Percentiles rank a stretch among this genome's conserved stretches.
phyloP scores from a whole-genome alignment of 2,329 filamentous ascomycete genomes.

The Cytospora piceae region DNA sequence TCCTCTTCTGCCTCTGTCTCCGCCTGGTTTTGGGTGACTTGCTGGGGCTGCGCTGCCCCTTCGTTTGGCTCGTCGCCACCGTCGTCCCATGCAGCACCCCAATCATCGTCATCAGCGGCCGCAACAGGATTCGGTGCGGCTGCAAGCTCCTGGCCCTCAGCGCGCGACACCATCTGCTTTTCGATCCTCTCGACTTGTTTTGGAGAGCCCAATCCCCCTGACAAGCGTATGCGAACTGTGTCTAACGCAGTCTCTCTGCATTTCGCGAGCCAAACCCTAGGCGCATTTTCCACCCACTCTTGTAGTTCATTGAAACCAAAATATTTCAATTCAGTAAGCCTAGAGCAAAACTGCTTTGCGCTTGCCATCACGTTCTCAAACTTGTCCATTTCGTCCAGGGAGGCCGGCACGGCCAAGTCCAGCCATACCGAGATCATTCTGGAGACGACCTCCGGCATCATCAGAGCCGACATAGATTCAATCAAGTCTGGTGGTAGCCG shows the following conservation, averaged over 20 bases:
- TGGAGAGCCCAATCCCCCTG: slow-evolving; percentile 64
- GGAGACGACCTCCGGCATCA: slow-evolving; percentile 71
- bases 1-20: slow-evolving; percentile 41
- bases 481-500: slow-evolving; percentile 59
- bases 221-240: slow-evolving; percentile 70
- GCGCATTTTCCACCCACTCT: slow-evolving; percentile 80
- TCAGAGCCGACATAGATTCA: slow-evolving; percentile 64
- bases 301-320: slow-evolving; percentile 64
- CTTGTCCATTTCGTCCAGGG: slow-evolving; percentile 68
- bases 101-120: slow-evolving; percentile 60
- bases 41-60: slow-evolving; percentile 29
- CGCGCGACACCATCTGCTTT: slow-evolving; percentile 73
- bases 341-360: slow-evolving; percentile 66
- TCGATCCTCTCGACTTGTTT: slow-evolving; percentile 82
- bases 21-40: slow-evolving; percentile 31
- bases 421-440: slow-evolving; percentile 77
- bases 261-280: slow-evolving; percentile 83
- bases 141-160: slow-evolving; percentile 67
- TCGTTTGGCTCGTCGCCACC: slow-evolving; percentile 53
- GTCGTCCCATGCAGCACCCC: slow-evolving; percentile 81
- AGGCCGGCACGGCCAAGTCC: slow-evolving; percentile 73
- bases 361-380: slow-evolving; percentile 74
- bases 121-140: slow-evolving; percentile 44
- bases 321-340: slow-evolving; percentile 66
- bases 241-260: slow-evolving; percentile 80